Evolutionary conservation across 140 eudicot species (phyloP).

Genomic region (Senecio squalidus): DNA sequence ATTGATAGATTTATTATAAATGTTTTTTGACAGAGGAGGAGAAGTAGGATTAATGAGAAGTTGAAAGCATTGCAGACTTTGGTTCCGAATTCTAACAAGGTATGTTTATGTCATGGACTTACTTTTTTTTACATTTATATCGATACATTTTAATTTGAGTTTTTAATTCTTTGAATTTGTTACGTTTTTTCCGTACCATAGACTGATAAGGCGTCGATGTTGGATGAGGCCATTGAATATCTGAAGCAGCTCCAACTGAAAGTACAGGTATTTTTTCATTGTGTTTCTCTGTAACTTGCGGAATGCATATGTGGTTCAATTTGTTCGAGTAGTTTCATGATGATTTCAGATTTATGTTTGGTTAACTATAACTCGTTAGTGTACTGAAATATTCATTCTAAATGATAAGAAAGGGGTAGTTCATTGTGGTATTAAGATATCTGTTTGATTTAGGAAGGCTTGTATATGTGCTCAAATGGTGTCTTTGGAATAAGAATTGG

Average conservation of each 20-base stretch:
- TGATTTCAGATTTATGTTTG: background rate
- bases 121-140: background rate
- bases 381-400: no score
- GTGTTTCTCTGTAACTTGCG: background rate
- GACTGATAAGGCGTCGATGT: slow-evolving; percentile 95
- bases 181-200: slow-evolving; percentile 16
- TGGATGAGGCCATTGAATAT: slow-evolving; percentile 96
- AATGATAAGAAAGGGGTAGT: no score
- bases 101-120: slow-evolving; percentile 12
- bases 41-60: slow-evolving; percentile 75
- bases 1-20: background rate
- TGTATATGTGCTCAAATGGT: background rate
- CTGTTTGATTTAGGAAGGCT: background rate
- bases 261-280: slow-evolving; percentile 60
- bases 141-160: background rate
- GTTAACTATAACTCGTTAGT: background rate
- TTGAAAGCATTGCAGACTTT: slow-evolving; percentile 93
- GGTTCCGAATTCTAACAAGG: slow-evolving; percentile 98
- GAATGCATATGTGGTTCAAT: background rate
- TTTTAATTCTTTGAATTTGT: background rate
- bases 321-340: background rate
- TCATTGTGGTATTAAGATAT: no score
- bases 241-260: slow-evolving; percentile 81
- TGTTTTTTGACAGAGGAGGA: slow-evolving; percentile 45
- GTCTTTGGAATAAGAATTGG: background rate